Evolutionary conservation across 2,329 filamentous ascomycete species (phyloP).

Genomic region (Cladosporium sp.): DNA sequence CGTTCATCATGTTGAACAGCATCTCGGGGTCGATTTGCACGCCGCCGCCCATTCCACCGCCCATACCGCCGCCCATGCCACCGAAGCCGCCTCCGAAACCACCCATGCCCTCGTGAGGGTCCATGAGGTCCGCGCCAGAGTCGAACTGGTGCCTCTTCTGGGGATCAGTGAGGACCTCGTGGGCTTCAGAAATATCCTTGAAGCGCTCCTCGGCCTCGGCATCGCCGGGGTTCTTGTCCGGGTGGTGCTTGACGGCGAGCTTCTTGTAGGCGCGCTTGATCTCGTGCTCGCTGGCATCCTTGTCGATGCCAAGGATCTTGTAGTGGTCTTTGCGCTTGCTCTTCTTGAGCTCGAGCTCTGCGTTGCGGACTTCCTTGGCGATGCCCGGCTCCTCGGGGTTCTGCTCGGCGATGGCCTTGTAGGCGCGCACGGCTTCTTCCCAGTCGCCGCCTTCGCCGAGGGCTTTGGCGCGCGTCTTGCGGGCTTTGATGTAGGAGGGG

Average conservation of each 20-base stretch:
- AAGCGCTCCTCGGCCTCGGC: slow-evolving; percentile 83
- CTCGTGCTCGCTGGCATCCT: slow-evolving; percentile 77
- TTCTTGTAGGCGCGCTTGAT: slow-evolving; percentile 98
- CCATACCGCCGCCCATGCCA: slow-evolving; percentile 47
- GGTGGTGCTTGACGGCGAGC: slow-evolving; percentile 89
- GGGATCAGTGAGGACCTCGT: slow-evolving; percentile 91
- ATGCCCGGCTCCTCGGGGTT: slow-evolving; percentile 81
- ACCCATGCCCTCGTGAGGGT: slow-evolving; percentile 82
- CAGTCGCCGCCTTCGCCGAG: slow-evolving; percentile 82
- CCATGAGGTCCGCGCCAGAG: slow-evolving; percentile 85
- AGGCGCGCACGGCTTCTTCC: slow-evolving; percentile 87
- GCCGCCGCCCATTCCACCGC: slow-evolving; percentile 44
- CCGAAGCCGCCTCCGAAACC: slow-evolving; percentile 50
- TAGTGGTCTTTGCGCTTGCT: slow-evolving; percentile 97
- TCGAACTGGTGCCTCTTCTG: slow-evolving; percentile 93
- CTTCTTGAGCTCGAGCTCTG: slow-evolving; percentile 97
- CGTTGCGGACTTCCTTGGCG: slow-evolving; percentile 80
- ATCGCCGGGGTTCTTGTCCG: slow-evolving; percentile 94
- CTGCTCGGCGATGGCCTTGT: slow-evolving; percentile 80
- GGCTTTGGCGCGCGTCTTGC: slow-evolving; percentile 91
- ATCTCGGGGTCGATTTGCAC: slow-evolving; percentile 71
- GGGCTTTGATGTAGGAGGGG: slow-evolving; percentile 81
- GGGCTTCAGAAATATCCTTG: slow-evolving; percentile 97
- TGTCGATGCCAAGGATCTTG: slow-evolving; percentile 88
- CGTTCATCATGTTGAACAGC: slow-evolving; percentile 81